These are phyloP conservation scores for Platismatia glauca DNA, from an alignment of 495 filamentous ascomycete genomes.

Conservation along the genomic window DNA sequence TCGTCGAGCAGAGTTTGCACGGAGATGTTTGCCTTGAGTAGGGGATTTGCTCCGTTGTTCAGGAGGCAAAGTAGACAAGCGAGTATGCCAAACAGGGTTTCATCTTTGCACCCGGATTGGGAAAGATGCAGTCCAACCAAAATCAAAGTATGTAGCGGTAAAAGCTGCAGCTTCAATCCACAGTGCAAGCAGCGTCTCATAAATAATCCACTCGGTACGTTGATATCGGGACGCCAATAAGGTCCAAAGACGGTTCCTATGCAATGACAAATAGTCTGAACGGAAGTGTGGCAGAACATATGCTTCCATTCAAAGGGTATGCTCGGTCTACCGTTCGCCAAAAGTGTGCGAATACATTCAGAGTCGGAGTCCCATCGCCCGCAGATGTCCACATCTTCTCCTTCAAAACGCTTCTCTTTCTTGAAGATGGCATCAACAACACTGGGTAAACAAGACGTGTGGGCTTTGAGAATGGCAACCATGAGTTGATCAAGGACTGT, in stretches of 20 bases:
- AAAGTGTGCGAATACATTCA: slow-evolving; percentile 24
- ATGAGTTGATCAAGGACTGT: slow-evolving; percentile 38
- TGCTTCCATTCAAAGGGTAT: slow-evolving; percentile 35
- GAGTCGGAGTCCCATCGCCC: slow-evolving; percentile 37
- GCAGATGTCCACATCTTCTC: slow-evolving; percentile 35
- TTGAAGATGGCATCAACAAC: slow-evolving; percentile 41
- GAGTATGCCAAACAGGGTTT: slow-evolving; percentile 35
- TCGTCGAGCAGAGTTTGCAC: slow-evolving; percentile 11
- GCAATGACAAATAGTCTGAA: slow-evolving; percentile 32
- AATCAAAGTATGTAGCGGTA: slow-evolving; percentile 33
- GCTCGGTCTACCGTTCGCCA: slow-evolving; percentile 17
- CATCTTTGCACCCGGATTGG: slow-evolving; percentile 27
- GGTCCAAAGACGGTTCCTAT: slow-evolving; percentile 28
- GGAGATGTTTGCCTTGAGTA: slow-evolving; percentile 21
- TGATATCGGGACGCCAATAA: slow-evolving; percentile 22
- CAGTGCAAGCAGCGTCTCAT: slow-evolving; percentile 28
- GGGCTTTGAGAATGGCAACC: slow-evolving; percentile 33
- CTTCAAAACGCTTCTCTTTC: slow-evolving; percentile 32
- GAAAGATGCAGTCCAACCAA: slow-evolving; percentile 31
- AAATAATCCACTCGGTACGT: slow-evolving; percentile 33
- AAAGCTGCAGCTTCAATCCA: slow-evolving; percentile 28
- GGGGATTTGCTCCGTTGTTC: slow-evolving; percentile 26
- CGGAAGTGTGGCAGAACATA: slow-evolving; percentile 36
- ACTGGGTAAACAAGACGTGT: slow-evolving; percentile 27
- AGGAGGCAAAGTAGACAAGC: slow-evolving; percentile 34